phyloP scores from a whole-genome alignment of 1,139 yeast species.

The Protomyces gravidus region DNA sequence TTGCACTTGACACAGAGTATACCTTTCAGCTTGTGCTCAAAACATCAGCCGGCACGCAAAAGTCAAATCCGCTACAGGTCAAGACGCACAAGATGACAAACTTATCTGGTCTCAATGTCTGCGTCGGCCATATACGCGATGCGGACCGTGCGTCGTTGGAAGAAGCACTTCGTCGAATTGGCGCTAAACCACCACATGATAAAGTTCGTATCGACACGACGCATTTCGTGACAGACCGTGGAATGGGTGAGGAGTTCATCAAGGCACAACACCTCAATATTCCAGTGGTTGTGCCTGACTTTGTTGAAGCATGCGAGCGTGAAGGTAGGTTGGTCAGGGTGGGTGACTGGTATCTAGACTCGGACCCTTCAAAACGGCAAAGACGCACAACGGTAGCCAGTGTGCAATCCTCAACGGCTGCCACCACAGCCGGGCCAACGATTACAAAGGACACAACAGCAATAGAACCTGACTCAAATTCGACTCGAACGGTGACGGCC shows the following conservation, averaged over 20 bases:
- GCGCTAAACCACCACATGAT: conserved; percentile 75
- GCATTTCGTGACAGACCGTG: conserved; percentile 80
- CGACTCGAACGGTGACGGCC: not conserved
- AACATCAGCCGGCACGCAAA: conserved; percentile 82
- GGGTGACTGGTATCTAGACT: conserved; percentile 67
- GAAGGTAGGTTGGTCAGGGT: conserved; percentile 92
- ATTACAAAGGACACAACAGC: not conserved
- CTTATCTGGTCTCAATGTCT: conserved; percentile 84
- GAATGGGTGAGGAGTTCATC: conserved; percentile 58
- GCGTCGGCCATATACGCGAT: conserved; percentile 74
- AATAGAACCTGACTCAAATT: not conserved
- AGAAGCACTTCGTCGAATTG: conserved; percentile 60
- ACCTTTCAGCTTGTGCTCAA: conserved; percentile 73
- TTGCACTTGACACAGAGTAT: conserved; percentile 80
- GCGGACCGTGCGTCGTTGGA: conserved; percentile 61
- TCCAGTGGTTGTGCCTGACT: conserved; percentile 93
- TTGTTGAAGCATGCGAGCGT: conserved; percentile 89
- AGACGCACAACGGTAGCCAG: not conserved
- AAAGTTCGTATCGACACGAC: conserved; percentile 86
- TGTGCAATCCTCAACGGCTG: not conserved
- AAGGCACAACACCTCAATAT: conserved; percentile 83
- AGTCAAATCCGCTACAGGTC: conserved; percentile 63
- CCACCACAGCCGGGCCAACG: not conserved
- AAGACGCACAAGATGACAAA: conserved; percentile 96
- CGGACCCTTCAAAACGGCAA: conserved; percentile 34